These are phyloP conservation scores for Serendipita sp. DNA, from an alignment of 768 basidiomycete species.

Conservation along the genomic window DNA sequence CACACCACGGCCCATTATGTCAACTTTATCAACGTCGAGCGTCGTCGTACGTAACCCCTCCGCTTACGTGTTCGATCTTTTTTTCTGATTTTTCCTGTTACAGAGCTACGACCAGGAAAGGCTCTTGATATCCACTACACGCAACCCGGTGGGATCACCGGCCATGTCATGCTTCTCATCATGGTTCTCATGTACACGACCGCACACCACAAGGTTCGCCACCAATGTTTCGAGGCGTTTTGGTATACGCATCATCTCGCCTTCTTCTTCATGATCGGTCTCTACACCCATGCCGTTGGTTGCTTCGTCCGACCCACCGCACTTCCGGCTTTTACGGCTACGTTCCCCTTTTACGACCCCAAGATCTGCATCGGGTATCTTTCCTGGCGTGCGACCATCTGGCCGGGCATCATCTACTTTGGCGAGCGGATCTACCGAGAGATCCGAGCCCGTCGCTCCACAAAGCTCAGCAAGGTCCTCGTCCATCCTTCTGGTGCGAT, in stretches of 20 bases:
- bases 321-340: constrained; percentile 46
- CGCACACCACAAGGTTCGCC: constrained; percentile 74
- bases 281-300: constrained; percentile 81
- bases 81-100: not conserved
- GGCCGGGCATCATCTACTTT: constrained; percentile 83
- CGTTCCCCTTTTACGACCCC: constrained; percentile 79
- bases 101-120: constrained; percentile 64
- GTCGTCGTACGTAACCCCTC: constrained; percentile 42
- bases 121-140: constrained; percentile 80
- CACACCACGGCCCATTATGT: constrained; percentile 90
- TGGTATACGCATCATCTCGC: constrained; percentile 95
- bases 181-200: constrained; percentile 90
- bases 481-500: constrained; percentile 85
- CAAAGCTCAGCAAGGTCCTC: constrained; percentile 69
- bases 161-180: constrained; percentile 88
- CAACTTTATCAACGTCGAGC: constrained; percentile 86
- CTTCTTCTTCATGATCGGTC: constrained; percentile 84
- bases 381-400: constrained; percentile 83
- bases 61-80: not conserved
- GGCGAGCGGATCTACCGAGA: constrained; percentile 75
- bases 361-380: constrained; percentile 82
- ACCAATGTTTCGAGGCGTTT: constrained; percentile 87
- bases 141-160: constrained; percentile 82
- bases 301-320: constrained; percentile 87
- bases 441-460: constrained; percentile 60